A percentile compares a stretch with the other conserved stretches of the same genome.
phyloP scores from a whole-genome alignment of 345 rosid genomes.

The Luvunga scandens region DNA sequence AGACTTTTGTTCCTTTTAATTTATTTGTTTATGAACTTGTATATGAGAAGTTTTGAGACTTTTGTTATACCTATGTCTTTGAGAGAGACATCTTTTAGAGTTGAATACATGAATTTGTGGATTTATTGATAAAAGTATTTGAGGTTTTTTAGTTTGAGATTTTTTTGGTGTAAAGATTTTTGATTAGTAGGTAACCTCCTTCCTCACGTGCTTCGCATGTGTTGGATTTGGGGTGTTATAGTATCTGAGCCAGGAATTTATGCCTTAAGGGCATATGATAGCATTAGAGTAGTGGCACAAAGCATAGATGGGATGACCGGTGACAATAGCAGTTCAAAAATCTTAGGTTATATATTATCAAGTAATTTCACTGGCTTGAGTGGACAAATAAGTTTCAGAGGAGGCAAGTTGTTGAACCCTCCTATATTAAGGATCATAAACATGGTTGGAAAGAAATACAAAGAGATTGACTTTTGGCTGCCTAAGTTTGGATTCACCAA shows the following conservation, averaged over 20 bases:
- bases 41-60: too few relatives aligned
- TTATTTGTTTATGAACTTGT: too few relatives aligned
- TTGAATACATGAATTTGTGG: too few relatives aligned
- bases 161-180: too few relatives aligned
- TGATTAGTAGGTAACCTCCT: too few relatives aligned
- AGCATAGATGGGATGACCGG: slow-evolving; percentile 12
- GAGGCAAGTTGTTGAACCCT: slow-evolving; percentile 8
- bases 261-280: slow-evolving; percentile 42
- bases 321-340: neutral
- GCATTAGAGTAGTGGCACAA: slow-evolving; percentile 21
- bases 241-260: slow-evolving; percentile 35
- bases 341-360: slow-evolving; percentile 17
- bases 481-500: slow-evolving; percentile 33
- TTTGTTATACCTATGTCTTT: too few relatives aligned
- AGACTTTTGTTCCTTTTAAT: too few relatives aligned
- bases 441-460: slow-evolving; percentile 39
- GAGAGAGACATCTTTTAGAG: too few relatives aligned
- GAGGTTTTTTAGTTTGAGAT: too few relatives aligned
- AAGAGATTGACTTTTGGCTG: slow-evolving; percentile 40
- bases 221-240: too few relatives aligned
- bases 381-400: slow-evolving; percentile 33
- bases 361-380: slow-evolving; percentile 42
- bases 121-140: too few relatives aligned
- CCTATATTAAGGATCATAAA: slow-evolving; percentile 29
- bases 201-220: too few relatives aligned